Percentiles rank a stretch among this genome's conserved stretches.
Evolutionary conservation across 1,139 yeast genomes (phyloP).

Genomic region (Yamadazyma buinensis): DNA sequence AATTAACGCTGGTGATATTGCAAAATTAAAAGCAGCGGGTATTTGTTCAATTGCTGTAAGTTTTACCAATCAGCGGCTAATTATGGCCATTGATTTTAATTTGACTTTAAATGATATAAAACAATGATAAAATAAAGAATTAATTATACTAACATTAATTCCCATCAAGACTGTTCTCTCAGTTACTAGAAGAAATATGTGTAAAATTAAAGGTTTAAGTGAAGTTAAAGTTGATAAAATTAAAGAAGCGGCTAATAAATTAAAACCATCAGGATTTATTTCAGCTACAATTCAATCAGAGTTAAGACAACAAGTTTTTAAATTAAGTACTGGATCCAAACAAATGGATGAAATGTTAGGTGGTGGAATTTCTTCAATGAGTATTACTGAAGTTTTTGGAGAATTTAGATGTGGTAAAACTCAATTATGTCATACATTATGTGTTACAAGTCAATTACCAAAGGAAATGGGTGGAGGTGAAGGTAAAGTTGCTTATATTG

Average conservation of each 20-base stretch:
- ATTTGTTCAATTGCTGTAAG: neutral
- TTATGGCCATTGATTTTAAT: too few species aligned
- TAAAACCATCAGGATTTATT: slow-evolving; percentile 68
- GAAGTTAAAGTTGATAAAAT: neutral
- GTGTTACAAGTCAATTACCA: slow-evolving; percentile 95
- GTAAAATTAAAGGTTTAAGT: slow-evolving; percentile 1
- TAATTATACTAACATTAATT: slow-evolving; percentile 50
- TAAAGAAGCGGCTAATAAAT: slow-evolving; percentile 1
- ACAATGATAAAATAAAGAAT: too few species aligned
- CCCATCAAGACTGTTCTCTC: neutral
- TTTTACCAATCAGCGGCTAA: slow-evolving; percentile 19
- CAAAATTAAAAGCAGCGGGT: neutral
- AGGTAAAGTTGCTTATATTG: slow-evolving; percentile 93
- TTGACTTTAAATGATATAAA: too few species aligned
- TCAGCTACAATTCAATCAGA: slow-evolving; percentile 94
- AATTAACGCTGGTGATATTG: slow-evolving; percentile 1
- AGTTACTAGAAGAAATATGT: neutral
- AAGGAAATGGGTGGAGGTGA: slow-evolving; percentile 99
- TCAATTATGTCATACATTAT: slow-evolving; percentile 92
- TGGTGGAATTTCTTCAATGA: slow-evolving; percentile 96
- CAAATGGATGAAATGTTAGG: slow-evolving; percentile 89
- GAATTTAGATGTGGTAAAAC: slow-evolving; percentile 98
- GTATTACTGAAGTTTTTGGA: slow-evolving; percentile 93
- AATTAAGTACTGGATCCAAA: slow-evolving; percentile 92
- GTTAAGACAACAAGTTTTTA: slow-evolving; percentile 83